Conservation (phyloP, 23 red algal genomes). For the Chondrus crispus region DNA sequence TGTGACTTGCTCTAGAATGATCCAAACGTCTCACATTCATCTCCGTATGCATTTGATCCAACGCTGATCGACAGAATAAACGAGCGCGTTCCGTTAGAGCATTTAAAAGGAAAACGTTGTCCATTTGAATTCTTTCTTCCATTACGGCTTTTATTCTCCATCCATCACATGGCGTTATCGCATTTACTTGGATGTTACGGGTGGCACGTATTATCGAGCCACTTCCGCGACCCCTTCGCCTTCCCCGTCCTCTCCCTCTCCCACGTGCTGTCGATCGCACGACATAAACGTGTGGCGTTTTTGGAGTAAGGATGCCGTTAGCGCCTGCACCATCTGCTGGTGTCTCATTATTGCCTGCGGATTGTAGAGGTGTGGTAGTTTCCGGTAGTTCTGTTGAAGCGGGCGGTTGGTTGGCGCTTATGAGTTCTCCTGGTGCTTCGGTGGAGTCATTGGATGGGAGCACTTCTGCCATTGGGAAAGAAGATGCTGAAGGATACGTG, state of each 20-base stretch:
- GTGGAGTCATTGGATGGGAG: background rate
- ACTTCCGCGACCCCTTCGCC: background rate
- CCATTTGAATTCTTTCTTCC: background rate
- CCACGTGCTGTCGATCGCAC: background rate
- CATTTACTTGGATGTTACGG: background rate
- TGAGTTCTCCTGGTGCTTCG: background rate
- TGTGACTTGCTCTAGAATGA: background rate
- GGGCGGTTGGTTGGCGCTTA: background rate
- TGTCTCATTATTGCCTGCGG: background rate
- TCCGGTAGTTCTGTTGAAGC: no score
- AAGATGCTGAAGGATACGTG: background rate
- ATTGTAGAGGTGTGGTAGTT: background rate
- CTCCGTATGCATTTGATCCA: background rate
- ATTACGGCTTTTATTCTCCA: background rate
- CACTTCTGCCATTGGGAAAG: background rate
- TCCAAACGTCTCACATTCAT: background rate
- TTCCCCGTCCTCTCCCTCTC: background rate
- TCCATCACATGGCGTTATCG: background rate
- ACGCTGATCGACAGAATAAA: background rate
- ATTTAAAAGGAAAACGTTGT: background rate
- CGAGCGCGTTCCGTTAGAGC: background rate
- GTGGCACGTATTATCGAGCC: background rate
- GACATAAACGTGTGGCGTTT: background rate
- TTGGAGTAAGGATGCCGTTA: background rate
- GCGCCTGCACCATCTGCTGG: background rate